A percentile compares a stretch with the other conserved stretches of the same genome.
Evolutionary conservation across 805 yeast genomes (phyloP).

Genomic region (Nakazawaea holstii): DNA sequence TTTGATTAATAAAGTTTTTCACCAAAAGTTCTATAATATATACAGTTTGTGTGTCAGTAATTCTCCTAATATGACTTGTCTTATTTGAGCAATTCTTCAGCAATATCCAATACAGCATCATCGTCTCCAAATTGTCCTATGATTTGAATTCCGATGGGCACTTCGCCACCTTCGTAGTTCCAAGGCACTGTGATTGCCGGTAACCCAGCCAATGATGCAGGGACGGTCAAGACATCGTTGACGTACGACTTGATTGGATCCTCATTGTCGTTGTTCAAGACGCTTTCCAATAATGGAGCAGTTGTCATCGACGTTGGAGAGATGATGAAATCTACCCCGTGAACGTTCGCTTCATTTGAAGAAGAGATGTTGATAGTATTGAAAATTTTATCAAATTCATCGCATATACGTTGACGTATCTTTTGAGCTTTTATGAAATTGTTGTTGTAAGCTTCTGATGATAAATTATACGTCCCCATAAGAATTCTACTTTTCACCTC

Average conservation of each 20-base stretch:
- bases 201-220: constrained; percentile 86
- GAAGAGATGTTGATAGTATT: constrained; percentile 38
- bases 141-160: constrained; percentile 67
- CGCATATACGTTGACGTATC: constrained; percentile 52
- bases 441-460: constrained; percentile 65
- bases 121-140: constrained; percentile 89
- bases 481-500: constrained; percentile 83
- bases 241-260: constrained; percentile 59
- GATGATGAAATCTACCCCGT: constrained; percentile 62
- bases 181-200: constrained; percentile 82
- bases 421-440: constrained; percentile 74
- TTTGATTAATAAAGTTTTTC: not conserved
- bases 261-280: constrained; percentile 25
- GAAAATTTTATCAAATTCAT: constrained; percentile 66
- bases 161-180: constrained; percentile 17
- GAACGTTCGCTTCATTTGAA: constrained; percentile 13
- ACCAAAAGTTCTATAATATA: too few relatives aligned
- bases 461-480: constrained; percentile 81
- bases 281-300: constrained; percentile 52
- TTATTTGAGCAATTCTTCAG: constrained; percentile 10
- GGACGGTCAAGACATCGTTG: constrained; percentile 83
- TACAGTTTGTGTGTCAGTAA: too few relatives aligned
- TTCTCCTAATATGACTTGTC: too few relatives aligned
- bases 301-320: constrained; percentile 63
- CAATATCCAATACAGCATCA: constrained; percentile 41